Conservation (phyloP, 768 basidiomycete species). For the Postia placenta region DNA sequence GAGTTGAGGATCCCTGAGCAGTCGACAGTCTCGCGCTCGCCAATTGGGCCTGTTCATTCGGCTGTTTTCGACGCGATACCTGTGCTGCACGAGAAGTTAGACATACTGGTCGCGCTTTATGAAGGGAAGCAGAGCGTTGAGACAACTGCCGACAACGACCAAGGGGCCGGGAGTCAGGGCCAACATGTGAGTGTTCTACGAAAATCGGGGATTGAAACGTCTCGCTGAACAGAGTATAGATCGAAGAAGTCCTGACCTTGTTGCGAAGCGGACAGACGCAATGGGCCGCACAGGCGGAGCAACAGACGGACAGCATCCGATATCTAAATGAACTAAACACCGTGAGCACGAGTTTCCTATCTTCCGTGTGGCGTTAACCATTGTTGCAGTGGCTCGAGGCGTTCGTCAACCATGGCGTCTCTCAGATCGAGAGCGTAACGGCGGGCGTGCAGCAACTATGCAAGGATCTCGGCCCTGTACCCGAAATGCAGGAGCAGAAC, state of each 20-base stretch:
- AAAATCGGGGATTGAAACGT: too few species aligned
- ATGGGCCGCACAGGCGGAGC: conserved; percentile 45
- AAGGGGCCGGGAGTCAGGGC: not conserved
- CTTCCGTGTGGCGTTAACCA: not conserved
- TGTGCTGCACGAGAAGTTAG: conserved; percentile 31
- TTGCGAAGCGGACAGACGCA: conserved; percentile 43
- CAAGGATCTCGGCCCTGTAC: conserved; percentile 37
- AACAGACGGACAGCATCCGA: conserved; percentile 68
- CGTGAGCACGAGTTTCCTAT: conserved; percentile 31
- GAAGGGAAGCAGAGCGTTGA: conserved; percentile 2
- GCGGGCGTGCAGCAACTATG: conserved; percentile 56
- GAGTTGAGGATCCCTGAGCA: conserved; percentile 29
- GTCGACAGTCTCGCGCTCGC: not conserved
- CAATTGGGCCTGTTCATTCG: not conserved
- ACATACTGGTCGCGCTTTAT: conserved; percentile 27
- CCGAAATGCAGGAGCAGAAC: conserved; percentile 15
- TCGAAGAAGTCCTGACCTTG: conserved; percentile 41
- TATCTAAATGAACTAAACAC: conserved; percentile 75
- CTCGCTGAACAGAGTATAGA: conserved; percentile 15
- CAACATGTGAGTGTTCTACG: not conserved
- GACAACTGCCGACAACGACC: not conserved
- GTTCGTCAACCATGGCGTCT: conserved; percentile 72
- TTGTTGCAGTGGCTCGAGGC: conserved; percentile 71
- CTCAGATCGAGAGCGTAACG: conserved; percentile 61
- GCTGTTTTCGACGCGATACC: not conserved